phyloP scores from a whole-genome alignment of 371 early-diverging fungal species.

The Mucor velutinosus region DNA sequence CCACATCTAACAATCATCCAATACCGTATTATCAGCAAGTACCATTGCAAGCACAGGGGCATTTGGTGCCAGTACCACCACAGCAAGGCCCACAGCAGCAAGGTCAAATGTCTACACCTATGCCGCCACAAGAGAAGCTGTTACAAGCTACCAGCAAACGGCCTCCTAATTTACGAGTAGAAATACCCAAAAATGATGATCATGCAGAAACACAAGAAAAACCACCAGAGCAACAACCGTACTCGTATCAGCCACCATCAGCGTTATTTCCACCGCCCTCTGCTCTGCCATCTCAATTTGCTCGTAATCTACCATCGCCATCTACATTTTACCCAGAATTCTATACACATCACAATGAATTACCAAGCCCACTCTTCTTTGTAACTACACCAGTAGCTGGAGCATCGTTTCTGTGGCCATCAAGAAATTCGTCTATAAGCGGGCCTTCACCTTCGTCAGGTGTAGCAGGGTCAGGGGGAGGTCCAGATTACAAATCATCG shows the following conservation, averaged over 20 bases:
- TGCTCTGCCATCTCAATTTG: constrained; percentile 68
- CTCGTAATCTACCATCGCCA: constrained; percentile 77
- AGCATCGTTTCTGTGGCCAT: constrained; percentile 66
- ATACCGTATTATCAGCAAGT: constrained; percentile 1
- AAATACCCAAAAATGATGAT: constrained; percentile 1
- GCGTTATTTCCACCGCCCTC: constrained; percentile 4
- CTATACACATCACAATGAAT: constrained; percentile 61
- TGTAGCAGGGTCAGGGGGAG: neutral
- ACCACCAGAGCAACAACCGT: neutral
- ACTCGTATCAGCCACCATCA: neutral
- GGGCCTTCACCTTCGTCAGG: neutral
- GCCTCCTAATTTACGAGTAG: constrained; percentile 19
- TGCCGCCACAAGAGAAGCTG: neutral
- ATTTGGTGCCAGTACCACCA: neutral
- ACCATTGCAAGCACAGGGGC: neutral
- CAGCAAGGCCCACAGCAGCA: neutral
- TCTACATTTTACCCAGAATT: constrained; percentile 78
- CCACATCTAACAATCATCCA: neutral
- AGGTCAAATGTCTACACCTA: neutral
- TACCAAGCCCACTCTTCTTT: constrained; percentile 68
- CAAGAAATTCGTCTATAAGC: constrained; percentile 18
- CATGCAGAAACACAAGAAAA: neutral
- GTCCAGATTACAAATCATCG: constrained; percentile 16
- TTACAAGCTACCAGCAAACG: neutral
- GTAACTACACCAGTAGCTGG: constrained; percentile 59